Evolutionary conservation across 139 green algal species (phyloP).

Genomic region (Bryopsis sp.): DNA sequence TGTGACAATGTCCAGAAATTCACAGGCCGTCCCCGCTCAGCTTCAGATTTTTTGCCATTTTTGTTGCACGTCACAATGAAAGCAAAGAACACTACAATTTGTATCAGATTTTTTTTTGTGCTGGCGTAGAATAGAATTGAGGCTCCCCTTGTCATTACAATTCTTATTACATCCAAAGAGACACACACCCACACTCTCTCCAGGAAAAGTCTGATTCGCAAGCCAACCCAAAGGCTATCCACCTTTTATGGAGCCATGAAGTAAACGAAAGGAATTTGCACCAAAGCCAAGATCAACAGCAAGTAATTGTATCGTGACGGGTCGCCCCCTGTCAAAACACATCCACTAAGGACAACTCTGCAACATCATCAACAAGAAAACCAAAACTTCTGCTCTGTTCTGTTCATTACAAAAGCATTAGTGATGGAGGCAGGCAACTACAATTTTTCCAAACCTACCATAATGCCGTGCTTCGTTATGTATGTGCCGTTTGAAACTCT

Average conservation of each 20-base stretch:
- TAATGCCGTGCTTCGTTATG: slow-evolving; percentile 70
- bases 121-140: background rate
- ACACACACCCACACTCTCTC: background rate
- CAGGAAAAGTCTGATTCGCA: no score
- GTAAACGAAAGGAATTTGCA: slow-evolving; percentile 73
- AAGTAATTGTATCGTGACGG: slow-evolving; percentile 75
- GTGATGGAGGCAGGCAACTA: no score
- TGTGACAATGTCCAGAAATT: no score
- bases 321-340: slow-evolving; percentile 41
- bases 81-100: background rate
- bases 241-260: slow-evolving; percentile 33
- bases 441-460: slow-evolving; percentile 18
- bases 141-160: background rate
- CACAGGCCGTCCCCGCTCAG: no score
- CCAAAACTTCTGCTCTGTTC: no score
- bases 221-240: no score
- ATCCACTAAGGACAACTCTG: background rate
- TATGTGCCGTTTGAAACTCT: slow-evolving; percentile 86
- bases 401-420: no score
- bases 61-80: no score
- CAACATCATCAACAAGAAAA: background rate
- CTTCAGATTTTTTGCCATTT: no score
- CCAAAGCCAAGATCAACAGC: slow-evolving; percentile 61
- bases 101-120: background rate
- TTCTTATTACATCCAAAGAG: background rate